These are phyloP conservation scores for Diaporthe nobilis DNA, from an alignment of 2,329 filamentous ascomycete genomes.

Conservation along the genomic window DNA sequence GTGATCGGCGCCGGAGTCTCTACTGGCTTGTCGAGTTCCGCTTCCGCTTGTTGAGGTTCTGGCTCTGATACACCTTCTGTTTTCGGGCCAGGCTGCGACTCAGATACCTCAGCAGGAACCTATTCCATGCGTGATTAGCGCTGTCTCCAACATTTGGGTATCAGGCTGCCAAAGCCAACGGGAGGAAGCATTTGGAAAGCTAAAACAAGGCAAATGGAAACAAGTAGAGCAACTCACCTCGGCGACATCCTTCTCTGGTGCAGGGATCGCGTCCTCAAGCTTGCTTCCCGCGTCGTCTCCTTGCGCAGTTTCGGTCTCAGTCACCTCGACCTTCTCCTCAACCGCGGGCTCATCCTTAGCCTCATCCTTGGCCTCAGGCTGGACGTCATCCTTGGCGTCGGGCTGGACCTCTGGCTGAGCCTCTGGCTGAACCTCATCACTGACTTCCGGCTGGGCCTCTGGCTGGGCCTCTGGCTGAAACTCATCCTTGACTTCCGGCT, in stretches of 20 bases:
- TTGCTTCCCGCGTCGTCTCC: neutral
- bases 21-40: neutral
- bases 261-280: neutral
- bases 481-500: neutral
- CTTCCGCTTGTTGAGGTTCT: neutral
- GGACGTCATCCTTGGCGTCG: neutral
- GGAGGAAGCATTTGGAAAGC: neutral
- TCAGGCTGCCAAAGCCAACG: neutral
- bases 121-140: neutral
- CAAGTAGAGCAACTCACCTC: neutral
- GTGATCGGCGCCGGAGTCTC: neutral
- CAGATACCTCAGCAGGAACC: conserved; percentile 10
- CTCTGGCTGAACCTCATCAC: neutral
- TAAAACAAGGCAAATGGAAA: too few species aligned
- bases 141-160: neutral
- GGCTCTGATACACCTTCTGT: neutral
- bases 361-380: conserved; percentile 12
- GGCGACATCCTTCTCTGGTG: conserved; percentile 2
- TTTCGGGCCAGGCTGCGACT: conserved; percentile 1
- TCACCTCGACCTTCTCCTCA: conserved; percentile 28
- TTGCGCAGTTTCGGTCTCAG: neutral
- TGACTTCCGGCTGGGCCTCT: conserved; percentile 20
- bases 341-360: conserved; percentile 21
- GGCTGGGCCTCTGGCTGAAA: neutral
- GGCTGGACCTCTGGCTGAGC: conserved; percentile 12